Conservation (phyloP, 352 stramenopile genomes). For the Phytophthora pistaciae region DNA sequence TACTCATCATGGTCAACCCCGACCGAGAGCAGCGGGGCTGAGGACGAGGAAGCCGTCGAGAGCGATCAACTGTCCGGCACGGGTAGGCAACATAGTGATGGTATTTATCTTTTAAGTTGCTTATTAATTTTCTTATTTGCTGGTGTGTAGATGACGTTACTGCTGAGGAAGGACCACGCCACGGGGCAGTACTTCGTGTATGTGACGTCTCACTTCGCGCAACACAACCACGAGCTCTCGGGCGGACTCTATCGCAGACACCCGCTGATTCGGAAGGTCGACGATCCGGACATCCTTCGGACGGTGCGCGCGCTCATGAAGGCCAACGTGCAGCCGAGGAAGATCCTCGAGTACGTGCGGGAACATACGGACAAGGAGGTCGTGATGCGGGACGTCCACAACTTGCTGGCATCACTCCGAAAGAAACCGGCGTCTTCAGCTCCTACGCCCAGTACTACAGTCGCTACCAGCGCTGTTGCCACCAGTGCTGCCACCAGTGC, state of each 20-base stretch:
- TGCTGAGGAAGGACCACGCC: constrained; percentile 27
- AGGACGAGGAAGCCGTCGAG: constrained; percentile 16
- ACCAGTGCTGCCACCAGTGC: not conserved
- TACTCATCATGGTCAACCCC: constrained; percentile 29
- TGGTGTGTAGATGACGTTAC: constrained; percentile 30
- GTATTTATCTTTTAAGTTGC: not conserved
- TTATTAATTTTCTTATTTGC: not conserved
- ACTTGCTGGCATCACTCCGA: constrained; percentile 30
- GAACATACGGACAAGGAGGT: constrained; percentile 39
- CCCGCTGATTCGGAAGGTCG: constrained; percentile 35
- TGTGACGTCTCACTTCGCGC: constrained; percentile 34
- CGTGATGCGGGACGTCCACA: constrained; percentile 32
- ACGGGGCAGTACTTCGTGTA: constrained; percentile 30
- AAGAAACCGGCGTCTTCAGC: constrained; percentile 12
- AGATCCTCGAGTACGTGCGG: constrained; percentile 40
- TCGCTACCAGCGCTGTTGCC: not conserved
- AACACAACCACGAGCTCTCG: constrained; percentile 36
- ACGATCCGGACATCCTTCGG: constrained; percentile 23
- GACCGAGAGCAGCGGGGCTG: constrained; percentile 23
- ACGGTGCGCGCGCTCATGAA: constrained; percentile 33
- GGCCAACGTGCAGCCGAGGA: constrained; percentile 29
- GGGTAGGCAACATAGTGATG: constrained; percentile 9
- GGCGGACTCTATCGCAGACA: constrained; percentile 34
- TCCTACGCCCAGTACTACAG: not conserved
- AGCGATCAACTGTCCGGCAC: constrained; percentile 39